Evolutionary conservation across 305 asterid species (phyloP).

Genomic region (Fraxinus velutina): DNA sequence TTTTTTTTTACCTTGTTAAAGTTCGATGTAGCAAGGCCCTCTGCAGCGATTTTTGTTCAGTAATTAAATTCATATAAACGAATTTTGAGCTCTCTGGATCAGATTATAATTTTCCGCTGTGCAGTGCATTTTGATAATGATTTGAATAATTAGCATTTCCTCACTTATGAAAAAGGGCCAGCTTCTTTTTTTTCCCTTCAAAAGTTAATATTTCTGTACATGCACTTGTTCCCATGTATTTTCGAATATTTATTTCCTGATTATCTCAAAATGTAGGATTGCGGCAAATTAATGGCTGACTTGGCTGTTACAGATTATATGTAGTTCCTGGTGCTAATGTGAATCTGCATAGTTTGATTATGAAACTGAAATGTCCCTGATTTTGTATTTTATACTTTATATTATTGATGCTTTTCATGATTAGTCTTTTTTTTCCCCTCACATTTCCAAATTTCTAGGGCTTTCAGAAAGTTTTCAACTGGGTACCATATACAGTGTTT

Average conservation of each 20-base stretch:
- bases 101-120: too few relatives aligned
- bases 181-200: not conserved
- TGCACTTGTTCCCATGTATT: not conserved
- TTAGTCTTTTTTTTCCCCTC: not conserved
- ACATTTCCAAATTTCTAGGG: not conserved
- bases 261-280: not conserved
- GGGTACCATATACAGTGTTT: not conserved
- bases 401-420: not conserved
- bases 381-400: not conserved
- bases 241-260: not conserved
- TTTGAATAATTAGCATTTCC: not conserved
- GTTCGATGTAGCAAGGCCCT: not conserved
- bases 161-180: too few relatives aligned
- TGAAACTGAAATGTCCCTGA: not conserved
- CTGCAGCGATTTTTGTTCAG: not conserved
- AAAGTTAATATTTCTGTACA: not conserved
- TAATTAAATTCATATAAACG: not conserved
- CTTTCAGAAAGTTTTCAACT: slow-evolving; percentile 14
- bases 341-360: not conserved
- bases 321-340: not conserved
- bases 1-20: not conserved
- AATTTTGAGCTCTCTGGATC: too few relatives aligned
- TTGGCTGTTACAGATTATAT: not conserved
- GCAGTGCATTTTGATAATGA: not conserved
- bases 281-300: not conserved